These are phyloP conservation scores for Gossypium herbaceum DNA, from an alignment of 345 rosid species.

Conservation along the genomic window DNA sequence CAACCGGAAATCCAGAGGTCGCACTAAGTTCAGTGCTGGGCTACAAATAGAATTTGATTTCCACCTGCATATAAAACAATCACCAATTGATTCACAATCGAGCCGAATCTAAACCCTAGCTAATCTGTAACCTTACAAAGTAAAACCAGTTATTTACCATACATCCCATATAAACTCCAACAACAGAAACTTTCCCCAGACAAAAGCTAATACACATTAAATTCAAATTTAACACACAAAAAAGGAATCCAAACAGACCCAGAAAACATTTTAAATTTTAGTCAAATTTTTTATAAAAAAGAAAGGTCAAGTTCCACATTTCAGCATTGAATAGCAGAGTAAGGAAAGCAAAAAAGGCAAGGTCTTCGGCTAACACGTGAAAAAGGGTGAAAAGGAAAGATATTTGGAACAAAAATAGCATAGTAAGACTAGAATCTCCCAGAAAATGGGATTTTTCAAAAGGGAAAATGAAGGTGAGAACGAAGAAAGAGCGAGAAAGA, in stretches of 20 bases:
- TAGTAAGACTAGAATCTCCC: background rate
- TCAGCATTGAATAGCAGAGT: background rate
- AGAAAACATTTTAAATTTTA: background rate
- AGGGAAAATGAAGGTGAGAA: background rate
- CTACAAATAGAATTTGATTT: constrained; percentile 32
- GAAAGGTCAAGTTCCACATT: background rate
- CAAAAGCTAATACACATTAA: background rate
- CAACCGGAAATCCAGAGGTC: constrained; percentile 38
- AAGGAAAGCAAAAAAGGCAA: background rate
- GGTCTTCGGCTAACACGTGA: background rate
- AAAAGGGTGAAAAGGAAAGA: background rate
- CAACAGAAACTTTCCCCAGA: background rate
- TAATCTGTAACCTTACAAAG: background rate
- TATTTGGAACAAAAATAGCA: background rate
- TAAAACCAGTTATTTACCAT: background rate
- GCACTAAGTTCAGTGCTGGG: constrained; percentile 34
- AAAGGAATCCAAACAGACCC: background rate
- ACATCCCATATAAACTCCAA: background rate
- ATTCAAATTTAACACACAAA: background rate
- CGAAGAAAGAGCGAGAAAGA: constrained; percentile 13
- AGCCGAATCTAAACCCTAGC: background rate
- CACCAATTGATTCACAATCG: background rate
- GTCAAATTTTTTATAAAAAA: background rate
- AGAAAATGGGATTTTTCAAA: background rate
- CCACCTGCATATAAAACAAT: constrained; percentile 39